Base-by-base conservation (phyloP, 257 asterid genomes). In the Marsdenia floribunda region DNA sequence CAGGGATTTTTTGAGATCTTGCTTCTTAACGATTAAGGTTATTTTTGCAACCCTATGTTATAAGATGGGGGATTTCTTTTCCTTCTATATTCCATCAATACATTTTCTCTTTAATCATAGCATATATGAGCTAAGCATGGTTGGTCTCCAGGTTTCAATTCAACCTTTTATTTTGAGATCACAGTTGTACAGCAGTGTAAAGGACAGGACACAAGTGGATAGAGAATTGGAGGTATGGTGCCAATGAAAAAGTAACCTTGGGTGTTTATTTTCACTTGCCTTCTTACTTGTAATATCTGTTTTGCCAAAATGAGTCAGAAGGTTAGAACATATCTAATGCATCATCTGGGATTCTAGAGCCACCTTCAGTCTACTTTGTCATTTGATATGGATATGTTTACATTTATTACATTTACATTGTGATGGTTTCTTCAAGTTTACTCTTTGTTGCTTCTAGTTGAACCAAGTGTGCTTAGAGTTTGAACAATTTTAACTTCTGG, bases 191-290 rank as follows among this genome's bases (percentile, higher is more conserved):
- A 92, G 96, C 97, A 94, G 98, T 80, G 78, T 94, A 61, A 88
- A 82, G 82, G 96, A 94, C 84, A 86, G 99, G 90, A 92, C 99
- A 54, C 93, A 90, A 87, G 99, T 94, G 77, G 99, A 94, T 76
- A 87, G 96, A 87, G 99, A 94, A 76, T 77, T 94, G 79, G 99
- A 92, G 99, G 99, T 94, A 79, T 19, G 33, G 35, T 71, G 19
- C 50, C 42, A 52, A 15, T 3, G 59, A 1, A 8, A 24, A 18
- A n/a, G 38, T 26, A 2, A 9, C 33, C 44, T 49, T 49, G 38
- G 40, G 44, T 26, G 53, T 67, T 67, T 67, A n/a, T 70, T 26
- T 49, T 46, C 5, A 24, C 46, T 71, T 15, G 0, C n/a, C 13
- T 47, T 15, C n/a, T 70, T 11, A 47, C 26, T 50, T 70, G 61